Base-by-base conservation (phyloP, 495 filamentous ascomycete species). In the Lepraria neglecta region DNA sequence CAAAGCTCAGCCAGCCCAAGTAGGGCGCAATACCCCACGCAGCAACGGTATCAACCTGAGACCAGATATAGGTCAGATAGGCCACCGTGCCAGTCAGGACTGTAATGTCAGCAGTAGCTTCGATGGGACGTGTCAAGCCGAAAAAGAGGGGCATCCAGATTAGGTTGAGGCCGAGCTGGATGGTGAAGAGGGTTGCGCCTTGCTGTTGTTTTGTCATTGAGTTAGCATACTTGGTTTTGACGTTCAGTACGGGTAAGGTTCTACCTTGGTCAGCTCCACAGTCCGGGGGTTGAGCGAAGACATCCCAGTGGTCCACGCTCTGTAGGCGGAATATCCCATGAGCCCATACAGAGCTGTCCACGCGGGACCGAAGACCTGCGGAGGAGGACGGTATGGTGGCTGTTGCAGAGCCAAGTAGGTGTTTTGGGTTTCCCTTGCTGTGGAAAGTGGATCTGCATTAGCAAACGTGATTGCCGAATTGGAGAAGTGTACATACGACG, bases 91-190 rank as follows among this genome's bases (percentile, higher is more conserved):
- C 89, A 2, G 83, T 79, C 12, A 97, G 75, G 1, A 85, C 79
- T 3, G 87, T 75, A 53, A 95, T 85, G 74, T 97, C 88, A 5
- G 78, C 81, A 10, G 91, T 80, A 1, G 91, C 91, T 69, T 84
- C 81, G 60, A 84, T 80, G 3, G 90, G 89, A 28, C 82, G 79
- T 44, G 83, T 80, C 38, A 87, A 65, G 1, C 80, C 79, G 69
- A 95, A 96, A 79, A 97, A 97, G 10, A 96, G 80, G 2, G 92
- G 92, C 90, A 94, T 96, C 90, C 89, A 97, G 52, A 87, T 70
- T 21, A 94, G 74, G 71, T 97, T 96, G 15, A 96, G 73, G 21
- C 77, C 86, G 10, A 97, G 85, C 69, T 96, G 92, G 50, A 86
- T 82, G 6, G 86, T 87, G 77, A 95, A 97, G 17, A 95, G 78